Evolutionary conservation across 306 rosid species (phyloP).

Genomic region (Erythrophleum fordii): DNA sequence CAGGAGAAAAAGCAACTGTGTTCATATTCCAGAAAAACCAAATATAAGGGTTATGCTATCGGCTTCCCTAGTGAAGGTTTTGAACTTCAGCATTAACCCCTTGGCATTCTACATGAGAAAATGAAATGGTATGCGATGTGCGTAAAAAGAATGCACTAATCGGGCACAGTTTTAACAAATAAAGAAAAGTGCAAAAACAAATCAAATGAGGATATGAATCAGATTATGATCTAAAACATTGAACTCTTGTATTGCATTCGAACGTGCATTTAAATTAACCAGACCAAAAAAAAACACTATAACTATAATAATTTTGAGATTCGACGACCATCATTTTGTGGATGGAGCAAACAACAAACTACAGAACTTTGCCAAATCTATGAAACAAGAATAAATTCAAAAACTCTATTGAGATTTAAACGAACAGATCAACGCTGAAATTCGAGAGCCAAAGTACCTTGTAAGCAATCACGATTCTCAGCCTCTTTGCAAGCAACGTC

Average conservation of each 20-base stretch:
- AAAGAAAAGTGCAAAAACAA: background rate
- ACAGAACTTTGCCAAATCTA: no score
- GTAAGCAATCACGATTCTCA: conserved; percentile 90
- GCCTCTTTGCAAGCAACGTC: conserved; percentile 96
- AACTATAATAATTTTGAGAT: no score
- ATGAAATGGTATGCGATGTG: background rate
- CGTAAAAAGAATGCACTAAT: background rate
- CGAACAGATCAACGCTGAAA: background rate
- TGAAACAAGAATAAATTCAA: background rate
- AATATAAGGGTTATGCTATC: background rate
- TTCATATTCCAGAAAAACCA: background rate
- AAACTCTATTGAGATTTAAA: background rate
- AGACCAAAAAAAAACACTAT: background rate
- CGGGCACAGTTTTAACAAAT: background rate
- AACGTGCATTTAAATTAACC: background rate
- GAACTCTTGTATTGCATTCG: background rate
- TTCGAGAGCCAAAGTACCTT: conserved; percentile 51
- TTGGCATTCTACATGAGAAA: background rate
- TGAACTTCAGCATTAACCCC: background rate
- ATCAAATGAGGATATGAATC: background rate
- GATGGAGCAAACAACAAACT: no score
- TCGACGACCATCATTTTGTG: no score
- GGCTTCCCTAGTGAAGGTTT: background rate
- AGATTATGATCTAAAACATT: background rate
- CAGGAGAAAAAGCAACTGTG: background rate